phyloP scores from a whole-genome alignment of 2,329 filamentous ascomycete genomes.

The Apiospora rasikravindrae region DNA sequence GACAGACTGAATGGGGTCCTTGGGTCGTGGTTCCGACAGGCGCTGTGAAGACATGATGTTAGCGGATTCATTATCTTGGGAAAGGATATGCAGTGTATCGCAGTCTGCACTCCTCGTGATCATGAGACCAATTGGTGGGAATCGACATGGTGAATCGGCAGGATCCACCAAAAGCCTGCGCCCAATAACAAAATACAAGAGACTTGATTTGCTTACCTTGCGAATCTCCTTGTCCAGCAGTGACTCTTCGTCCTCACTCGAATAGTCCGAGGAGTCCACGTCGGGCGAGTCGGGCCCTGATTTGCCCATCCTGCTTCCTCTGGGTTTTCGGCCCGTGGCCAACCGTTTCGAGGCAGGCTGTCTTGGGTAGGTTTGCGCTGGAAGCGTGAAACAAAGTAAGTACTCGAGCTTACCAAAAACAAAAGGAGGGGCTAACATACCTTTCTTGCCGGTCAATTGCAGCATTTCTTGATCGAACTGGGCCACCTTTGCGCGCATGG shows the following conservation, averaged over 20 bases:
- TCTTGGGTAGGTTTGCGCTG: not conserved
- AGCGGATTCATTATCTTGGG: not conserved
- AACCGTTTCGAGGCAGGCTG: not conserved
- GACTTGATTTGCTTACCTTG: constrained; percentile 13
- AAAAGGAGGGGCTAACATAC: constrained; percentile 11
- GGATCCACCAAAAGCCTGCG: too few species aligned
- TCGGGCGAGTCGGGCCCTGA: constrained; percentile 13
- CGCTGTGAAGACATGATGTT: constrained; percentile 26
- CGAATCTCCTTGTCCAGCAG: constrained; percentile 21
- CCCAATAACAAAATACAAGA: not conserved
- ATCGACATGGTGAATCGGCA: too few species aligned
- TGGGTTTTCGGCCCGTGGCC: not conserved
- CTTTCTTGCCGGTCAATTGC: constrained; percentile 15
- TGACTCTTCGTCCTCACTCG: constrained; percentile 21
- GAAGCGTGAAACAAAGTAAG: not conserved
- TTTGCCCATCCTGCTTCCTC: not conserved
- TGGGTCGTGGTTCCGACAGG: constrained; percentile 27
- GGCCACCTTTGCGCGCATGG: constrained; percentile 9
- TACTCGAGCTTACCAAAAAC: too few species aligned
- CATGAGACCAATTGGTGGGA: too few species aligned
- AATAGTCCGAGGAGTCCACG: constrained; percentile 19
- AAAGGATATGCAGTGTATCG: too few species aligned
- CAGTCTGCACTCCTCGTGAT: too few species aligned
- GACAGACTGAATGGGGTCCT: constrained; percentile 30
- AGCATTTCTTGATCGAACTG: constrained; percentile 22